Percentiles rank a stretch among this genome's conserved stretches.
phyloP scores from a whole-genome alignment of 1,284 basidiomycete species.

The Peniophora sp. region DNA sequence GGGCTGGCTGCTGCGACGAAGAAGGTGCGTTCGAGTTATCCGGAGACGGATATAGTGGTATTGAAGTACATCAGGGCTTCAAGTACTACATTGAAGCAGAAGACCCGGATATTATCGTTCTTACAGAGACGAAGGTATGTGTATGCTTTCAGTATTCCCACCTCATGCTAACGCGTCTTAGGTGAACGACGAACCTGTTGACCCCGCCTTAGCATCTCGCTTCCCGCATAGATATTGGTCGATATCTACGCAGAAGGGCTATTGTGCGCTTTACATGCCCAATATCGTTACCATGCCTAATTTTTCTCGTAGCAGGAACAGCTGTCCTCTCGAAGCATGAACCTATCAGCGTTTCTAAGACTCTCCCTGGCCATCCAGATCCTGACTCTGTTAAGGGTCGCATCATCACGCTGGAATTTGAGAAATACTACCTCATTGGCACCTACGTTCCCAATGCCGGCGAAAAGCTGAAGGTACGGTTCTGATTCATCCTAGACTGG shows the following conservation, averaged over 20 bases:
- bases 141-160: neutral
- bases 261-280: constrained; percentile 38
- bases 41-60: neutral
- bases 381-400: constrained; percentile 58
- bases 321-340: constrained; percentile 77
- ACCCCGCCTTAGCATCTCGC: constrained; percentile 44
- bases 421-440: constrained; percentile 62
- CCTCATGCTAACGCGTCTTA: constrained; percentile 17
- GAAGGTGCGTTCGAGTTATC: constrained; percentile 40
- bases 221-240: constrained; percentile 74
- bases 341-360: constrained; percentile 58
- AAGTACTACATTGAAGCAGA: constrained; percentile 75
- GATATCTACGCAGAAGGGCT: constrained; percentile 67
- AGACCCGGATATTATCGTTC: constrained; percentile 71
- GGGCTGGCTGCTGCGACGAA: constrained; percentile 62
- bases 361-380: constrained; percentile 68
- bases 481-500: neutral
- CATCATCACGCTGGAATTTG: constrained; percentile 78
- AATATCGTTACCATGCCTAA: neutral
- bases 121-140: constrained; percentile 76
- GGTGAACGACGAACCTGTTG: constrained; percentile 61
- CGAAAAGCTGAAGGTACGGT: constrained; percentile 59
- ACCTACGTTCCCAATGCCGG: constrained; percentile 92
- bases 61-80: constrained; percentile 51
- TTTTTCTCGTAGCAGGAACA: constrained; percentile 53